Conservation (phyloP, 306 rosid species). For the Prunus mume region DNA sequence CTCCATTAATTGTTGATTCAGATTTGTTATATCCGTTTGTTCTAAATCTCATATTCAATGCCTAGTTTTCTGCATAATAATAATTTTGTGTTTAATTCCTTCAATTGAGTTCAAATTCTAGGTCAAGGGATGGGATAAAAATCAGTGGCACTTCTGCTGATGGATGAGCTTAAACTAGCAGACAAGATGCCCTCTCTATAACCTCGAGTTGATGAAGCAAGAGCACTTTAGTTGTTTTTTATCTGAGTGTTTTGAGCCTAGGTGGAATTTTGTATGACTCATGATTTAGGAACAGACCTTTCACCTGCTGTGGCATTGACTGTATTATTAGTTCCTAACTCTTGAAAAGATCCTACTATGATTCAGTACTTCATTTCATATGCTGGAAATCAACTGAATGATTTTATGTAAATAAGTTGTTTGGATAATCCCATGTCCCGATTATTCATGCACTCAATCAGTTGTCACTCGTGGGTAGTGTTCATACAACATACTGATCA, state of each 20-base stretch:
- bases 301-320: too few species aligned
- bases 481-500: too few species aligned
- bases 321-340: background rate
- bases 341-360: too few species aligned
- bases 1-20: background rate
- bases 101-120: constrained; percentile 28
- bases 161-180: constrained; percentile 58
- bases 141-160: constrained; percentile 70
- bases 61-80: background rate
- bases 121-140: constrained; percentile 58
- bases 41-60: background rate
- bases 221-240: background rate
- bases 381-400: too few species aligned
- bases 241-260: background rate
- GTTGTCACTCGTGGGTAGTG: too few species aligned
- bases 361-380: too few species aligned
- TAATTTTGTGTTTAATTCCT: background rate
- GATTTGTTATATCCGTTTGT: background rate
- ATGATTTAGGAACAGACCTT: too few species aligned
- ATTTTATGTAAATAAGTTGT: too few species aligned
- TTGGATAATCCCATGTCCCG: too few species aligned
- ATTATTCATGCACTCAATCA: too few species aligned
- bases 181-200: background rate
- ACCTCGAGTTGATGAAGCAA: background rate
- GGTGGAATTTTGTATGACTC: background rate